Evolutionary conservation across 805 yeast genomes (phyloP), one percentile per base, ranked within the genome.

Genomic region (Kazachstania kunashirensis): DNA sequence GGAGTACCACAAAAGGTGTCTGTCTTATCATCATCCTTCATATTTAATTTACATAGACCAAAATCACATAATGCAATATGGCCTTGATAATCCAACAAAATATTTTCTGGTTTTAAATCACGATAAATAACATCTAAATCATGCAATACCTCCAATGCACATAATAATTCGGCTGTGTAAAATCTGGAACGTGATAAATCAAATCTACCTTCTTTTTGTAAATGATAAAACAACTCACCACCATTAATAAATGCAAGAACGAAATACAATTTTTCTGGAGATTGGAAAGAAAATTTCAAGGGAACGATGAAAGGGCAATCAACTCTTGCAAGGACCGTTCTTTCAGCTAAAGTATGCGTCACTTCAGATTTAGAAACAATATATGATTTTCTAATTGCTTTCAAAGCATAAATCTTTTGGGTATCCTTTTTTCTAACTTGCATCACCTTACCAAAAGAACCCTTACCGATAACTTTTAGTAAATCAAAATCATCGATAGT

Each of bases 401-500:
- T 92, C 55, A 92, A 67, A 2, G 98, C 98, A 59, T 92, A 92
- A 17, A 92, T 79, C 57, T 89, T 94, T 46, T 81, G 81, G 3
- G 98, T 92, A 60, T 92, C 98, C 50, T 84, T 84, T 63, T 92
- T 92, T 45, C 86, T 78, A 29, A 92, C 98, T 62, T 92, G 98
- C 97, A 92, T 92, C 37, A 92, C 98, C 62, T 92, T 92, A 36
- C 98, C 98, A 58, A 92, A 92, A 8, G 96, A 86, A 6, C 98
- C 98, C 58, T 92, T 92, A 25, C 98, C 98, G 38, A 92, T 85
- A 16, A 92, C 98, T 61, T 92, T 92, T 48, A 92, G 70, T 36
- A 92, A 65, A 50, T 86, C 95, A 62, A 92, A 89, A 54, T 89
- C 96, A 39, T 86, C 95, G 47, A 92, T 85, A 1, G 85, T 69